These are phyloP conservation scores for Penicillium lagena DNA, from an alignment of 495 filamentous ascomycete genomes.

Conservation along the genomic window DNA sequence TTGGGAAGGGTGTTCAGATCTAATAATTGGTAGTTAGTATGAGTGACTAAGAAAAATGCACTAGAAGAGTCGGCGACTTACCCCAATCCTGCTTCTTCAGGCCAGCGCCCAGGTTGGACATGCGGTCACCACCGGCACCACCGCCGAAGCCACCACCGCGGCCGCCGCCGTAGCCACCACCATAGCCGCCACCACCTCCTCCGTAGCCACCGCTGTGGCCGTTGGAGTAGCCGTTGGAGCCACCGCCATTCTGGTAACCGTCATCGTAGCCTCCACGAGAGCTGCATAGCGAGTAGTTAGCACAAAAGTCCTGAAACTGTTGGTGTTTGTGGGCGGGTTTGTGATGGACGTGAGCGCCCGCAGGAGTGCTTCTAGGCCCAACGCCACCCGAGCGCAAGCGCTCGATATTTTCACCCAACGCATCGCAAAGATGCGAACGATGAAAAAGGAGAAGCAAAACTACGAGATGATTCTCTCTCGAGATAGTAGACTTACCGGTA, in stretches of 20 bases:
- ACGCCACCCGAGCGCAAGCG: not conserved
- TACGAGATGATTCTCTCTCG: not conserved
- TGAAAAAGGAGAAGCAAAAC: not conserved
- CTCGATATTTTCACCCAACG: not conserved
- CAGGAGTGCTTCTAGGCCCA: not conserved
- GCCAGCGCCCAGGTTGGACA: constrained; percentile 82
- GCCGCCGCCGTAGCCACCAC: constrained; percentile 41
- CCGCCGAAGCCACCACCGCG: constrained; percentile 41
- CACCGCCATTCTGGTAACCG: constrained; percentile 34
- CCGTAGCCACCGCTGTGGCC: constrained; percentile 34
- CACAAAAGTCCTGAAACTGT: not conserved
- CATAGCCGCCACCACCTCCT: constrained; percentile 42
- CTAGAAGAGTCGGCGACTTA: constrained; percentile 33
- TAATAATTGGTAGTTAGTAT: constrained; percentile 31
- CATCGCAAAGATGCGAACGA: too few relatives aligned
- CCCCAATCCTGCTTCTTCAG: constrained; percentile 85
- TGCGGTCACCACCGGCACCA: constrained; percentile 75
- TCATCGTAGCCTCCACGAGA: constrained; percentile 39
- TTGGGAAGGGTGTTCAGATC: constrained; percentile 78
- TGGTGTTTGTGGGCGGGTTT: not conserved
- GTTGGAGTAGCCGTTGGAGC: constrained; percentile 39
- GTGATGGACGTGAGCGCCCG: too few relatives aligned
- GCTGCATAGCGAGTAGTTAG: constrained; percentile 20
- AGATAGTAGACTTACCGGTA: constrained; percentile 32
- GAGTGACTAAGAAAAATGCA: not conserved